Evolutionary conservation across 495 filamentous ascomycete species (phyloP), one percentile per base, ranked within the genome.

Genomic region (Penicillium daleae): DNA sequence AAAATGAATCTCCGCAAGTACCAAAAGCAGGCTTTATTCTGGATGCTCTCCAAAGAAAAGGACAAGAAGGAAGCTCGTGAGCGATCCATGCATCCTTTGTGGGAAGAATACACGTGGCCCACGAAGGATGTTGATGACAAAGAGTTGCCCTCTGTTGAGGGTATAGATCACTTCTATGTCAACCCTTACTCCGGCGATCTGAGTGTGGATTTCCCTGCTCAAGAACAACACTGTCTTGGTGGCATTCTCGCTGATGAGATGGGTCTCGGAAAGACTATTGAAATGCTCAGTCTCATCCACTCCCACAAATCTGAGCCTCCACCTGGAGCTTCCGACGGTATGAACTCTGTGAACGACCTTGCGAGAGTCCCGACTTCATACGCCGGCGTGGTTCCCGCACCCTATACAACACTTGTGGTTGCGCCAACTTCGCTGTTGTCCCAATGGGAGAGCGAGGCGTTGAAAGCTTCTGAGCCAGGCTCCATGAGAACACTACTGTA

Each of bases 141-240:
- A 51, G 84, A 89, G 8, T 57, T 97, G 12, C 87, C 90, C 3
- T 63, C 61, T 21, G 82, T 93, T 19, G 75, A 81, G 9, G 83
- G 81, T 17, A 87, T 92, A 61, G 76, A 87, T 19, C 81, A 80
- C 33, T 98, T 99, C 72, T 99, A 97, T 69, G 89, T 97, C 65
- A 98, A 98, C 69, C 93, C 93, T 1, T 99, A 99, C 68, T 96
- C 92, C 6, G 95, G 96, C 17, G 95, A 98, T 65, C 77, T 99
- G 42, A 96, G 92, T n/a, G 77, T 98, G 1, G 85, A 93, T 4
- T 99, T 98, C 70, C 95, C 95, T 13, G 84, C 85, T 2, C 95
- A 99, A 72, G 91, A 98, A 62, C 95, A 98, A 64, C 91, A 94
- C 72, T 99, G 96, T 68, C 82, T 96, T 3, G 95, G 95, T 21